Evolutionary conservation across 2,329 filamentous ascomycete species (phyloP).

Genomic region (Talaromyces islandicus): DNA sequence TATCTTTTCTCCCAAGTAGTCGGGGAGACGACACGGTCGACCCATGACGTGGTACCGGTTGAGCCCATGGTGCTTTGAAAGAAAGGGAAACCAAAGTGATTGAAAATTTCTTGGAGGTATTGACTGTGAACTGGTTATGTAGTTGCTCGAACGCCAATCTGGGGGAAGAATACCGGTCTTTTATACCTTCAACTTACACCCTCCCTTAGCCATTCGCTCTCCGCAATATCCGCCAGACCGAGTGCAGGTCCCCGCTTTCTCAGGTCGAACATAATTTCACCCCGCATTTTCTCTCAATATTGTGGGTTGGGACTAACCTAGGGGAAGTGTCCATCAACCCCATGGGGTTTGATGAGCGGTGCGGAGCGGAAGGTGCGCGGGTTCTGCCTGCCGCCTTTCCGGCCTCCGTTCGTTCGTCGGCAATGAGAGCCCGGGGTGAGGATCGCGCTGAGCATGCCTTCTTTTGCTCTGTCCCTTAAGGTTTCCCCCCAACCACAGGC

Average conservation of each 20-base stretch:
- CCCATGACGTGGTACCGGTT: background rate
- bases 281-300: background rate
- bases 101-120: too few relatives aligned
- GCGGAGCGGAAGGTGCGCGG: background rate
- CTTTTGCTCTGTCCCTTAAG: too few relatives aligned
- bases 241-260: background rate
- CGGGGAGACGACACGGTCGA: background rate
- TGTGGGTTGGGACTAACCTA: background rate
- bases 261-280: background rate
- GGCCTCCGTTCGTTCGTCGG: too few relatives aligned
- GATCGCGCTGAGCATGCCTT: too few relatives aligned
- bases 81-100: background rate
- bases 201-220: background rate
- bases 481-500: too few relatives aligned
- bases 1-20: background rate
- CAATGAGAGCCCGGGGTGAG: too few relatives aligned
- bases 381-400: too few relatives aligned
- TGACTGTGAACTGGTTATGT: too few relatives aligned
- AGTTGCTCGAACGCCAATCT: background rate
- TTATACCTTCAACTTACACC: background rate
- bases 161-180: background rate
- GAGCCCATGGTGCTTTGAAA: background rate
- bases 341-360: background rate
- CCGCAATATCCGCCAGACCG: background rate
- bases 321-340: background rate